phyloP scores from a whole-genome alignment of 225 moss, liverwort and hornwort species.

The Antitrichia curtipendula region DNA sequence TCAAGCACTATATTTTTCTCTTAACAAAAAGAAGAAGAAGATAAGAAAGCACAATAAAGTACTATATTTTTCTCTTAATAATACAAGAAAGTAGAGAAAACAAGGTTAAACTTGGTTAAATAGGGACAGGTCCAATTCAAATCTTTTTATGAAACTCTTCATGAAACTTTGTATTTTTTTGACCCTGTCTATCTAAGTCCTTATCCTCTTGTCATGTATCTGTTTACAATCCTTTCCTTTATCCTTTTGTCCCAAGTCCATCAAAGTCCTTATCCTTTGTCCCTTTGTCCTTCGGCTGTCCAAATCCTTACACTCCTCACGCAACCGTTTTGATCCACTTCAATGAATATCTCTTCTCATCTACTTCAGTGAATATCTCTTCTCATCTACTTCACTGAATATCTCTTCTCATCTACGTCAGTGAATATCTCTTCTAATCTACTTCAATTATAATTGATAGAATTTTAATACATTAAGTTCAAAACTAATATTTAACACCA shows the following conservation, averaged over 20 bases:
- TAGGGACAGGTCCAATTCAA: fast-evolving
- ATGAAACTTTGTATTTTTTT: fast-evolving
- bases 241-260: no score
- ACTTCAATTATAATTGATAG: not conserved
- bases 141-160: not conserved
- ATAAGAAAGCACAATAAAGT: no score
- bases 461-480: no score
- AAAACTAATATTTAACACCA: fast-evolving
- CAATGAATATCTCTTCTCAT: not conserved
- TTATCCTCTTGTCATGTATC: not conserved
- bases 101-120: no score
- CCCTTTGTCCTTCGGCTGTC: no score
- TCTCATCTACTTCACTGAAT: not conserved
- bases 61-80: no score
- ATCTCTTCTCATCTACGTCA: not conserved
- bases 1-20: no score
- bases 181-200: fast-evolving
- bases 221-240: no score
- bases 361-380: not conserved
- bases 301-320: fast-evolving
- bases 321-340: not conserved
- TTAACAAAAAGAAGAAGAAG: no score
- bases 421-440: not conserved
- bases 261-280: no score
- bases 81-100: not conserved